phyloP scores from a whole-genome alignment of 2,329 filamentous ascomycete genomes.

The Fusarium algeriense region DNA sequence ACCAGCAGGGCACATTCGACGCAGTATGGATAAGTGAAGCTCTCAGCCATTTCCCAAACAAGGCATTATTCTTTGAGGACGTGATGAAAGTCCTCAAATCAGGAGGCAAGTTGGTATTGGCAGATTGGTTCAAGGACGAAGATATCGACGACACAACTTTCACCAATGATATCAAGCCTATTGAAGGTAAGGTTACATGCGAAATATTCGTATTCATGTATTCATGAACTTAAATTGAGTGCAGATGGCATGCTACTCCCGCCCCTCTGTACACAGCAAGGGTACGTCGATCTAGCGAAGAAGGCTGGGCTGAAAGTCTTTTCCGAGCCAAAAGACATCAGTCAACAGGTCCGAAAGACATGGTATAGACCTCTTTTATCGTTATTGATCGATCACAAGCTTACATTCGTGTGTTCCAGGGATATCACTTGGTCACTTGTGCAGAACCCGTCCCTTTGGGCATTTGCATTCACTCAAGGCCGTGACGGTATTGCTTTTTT shows the following conservation, averaged over 20 bases:
- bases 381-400: not conserved
- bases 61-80: slow-evolving; percentile 69
- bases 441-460: slow-evolving; percentile 70
- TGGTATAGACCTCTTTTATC: slow-evolving; percentile 59
- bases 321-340: slow-evolving; percentile 66
- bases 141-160: slow-evolving; percentile 58
- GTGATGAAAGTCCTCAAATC: slow-evolving; percentile 60
- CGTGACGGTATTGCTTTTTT: slow-evolving; percentile 71
- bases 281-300: slow-evolving; percentile 64
- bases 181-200: slow-evolving; percentile 59
- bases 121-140: slow-evolving; percentile 72
- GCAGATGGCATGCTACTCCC: slow-evolving; percentile 71
- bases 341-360: slow-evolving; percentile 68
- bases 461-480: slow-evolving; percentile 70
- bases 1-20: slow-evolving; percentile 59
- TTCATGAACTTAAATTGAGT: not conserved
- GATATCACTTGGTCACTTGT: slow-evolving; percentile 73
- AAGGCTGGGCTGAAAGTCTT: slow-evolving; percentile 61
- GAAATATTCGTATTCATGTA: not conserved
- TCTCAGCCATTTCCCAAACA: slow-evolving; percentile 70
- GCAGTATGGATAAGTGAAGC: slow-evolving; percentile 73
- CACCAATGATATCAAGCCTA: slow-evolving; percentile 67
- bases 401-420: slow-evolving; percentile 52
- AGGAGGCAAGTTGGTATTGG: slow-evolving; percentile 66
- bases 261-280: slow-evolving; percentile 64